Evolutionary conservation across 2,329 filamentous ascomycete species (phyloP), one percentile per base, ranked within the genome.

Genomic region (Leptographium galeiforme): DNA sequence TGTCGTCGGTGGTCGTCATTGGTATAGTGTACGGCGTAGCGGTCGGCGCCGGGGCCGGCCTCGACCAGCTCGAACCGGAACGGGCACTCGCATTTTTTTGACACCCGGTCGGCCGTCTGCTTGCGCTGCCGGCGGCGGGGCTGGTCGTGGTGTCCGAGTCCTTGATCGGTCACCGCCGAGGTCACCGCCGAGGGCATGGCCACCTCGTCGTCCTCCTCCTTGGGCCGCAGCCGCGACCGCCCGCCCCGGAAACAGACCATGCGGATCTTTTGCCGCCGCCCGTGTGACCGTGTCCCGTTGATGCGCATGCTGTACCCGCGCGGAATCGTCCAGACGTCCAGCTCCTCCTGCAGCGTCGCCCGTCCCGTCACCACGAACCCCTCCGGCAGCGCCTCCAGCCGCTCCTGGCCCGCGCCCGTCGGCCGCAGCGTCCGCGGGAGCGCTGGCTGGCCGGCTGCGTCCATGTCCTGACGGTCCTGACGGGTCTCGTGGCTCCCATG

Each of bases 291-390:
- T 39, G 65, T 66, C 47, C 66, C 66, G 51, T 65, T 66, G 60
- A 68, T 67, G 57, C 66, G 66, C 66, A 68, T 66, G 59, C 64
- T 66, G 59, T 68, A 68, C 39, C 66, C 66, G 43, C 65, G 64
- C 11, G 65, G 65, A 19, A 68, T 61, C 25, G 66, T 68, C 62
- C 61, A 68, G 48, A 57, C 52, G 59, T 68, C 66, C 2, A 68
- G 65, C 60, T 67, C 65, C 32, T 66, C 64, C 55, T 68, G 66
- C 61, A 68, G 66, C 44, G 61, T 59, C 32, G 61, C 61, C 14
- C 66, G 64, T 16, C 61, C 65, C 1, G 62, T 59, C 51, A 68
- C 62, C 47, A 62, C 59, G 54, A 62, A 67, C 56, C 65, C 65
- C 52, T 64, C 59, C 14, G 66, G 66, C n/a, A 66, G 62, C 13